Evolutionary conservation across 2,329 filamentous ascomycete species (phyloP).

Genomic region (Cladosporium sp.): DNA sequence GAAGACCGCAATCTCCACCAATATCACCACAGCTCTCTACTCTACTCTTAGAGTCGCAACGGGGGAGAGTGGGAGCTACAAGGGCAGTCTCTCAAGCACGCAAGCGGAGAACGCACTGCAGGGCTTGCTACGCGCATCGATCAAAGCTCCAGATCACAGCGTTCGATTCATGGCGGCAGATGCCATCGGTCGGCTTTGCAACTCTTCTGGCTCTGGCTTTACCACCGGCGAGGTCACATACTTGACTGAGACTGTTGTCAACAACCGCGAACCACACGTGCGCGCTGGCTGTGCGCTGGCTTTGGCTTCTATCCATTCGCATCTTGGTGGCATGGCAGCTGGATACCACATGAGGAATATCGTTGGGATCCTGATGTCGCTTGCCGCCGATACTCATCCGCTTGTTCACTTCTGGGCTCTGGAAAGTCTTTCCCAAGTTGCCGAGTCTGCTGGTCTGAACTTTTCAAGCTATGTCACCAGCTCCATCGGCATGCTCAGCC

Average conservation of each 20-base stretch:
- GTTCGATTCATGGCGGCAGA: slow-evolving; percentile 81
- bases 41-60: slow-evolving; percentile 77
- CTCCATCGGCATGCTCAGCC: slow-evolving; percentile 87
- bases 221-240: slow-evolving; percentile 87
- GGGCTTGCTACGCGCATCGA: slow-evolving; percentile 68
- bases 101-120: slow-evolving; percentile 59
- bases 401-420: slow-evolving; percentile 95
- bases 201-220: slow-evolving; percentile 75
- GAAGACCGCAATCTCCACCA: slow-evolving; percentile 86
- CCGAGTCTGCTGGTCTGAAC: slow-evolving; percentile 85
- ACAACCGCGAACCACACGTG: slow-evolving; percentile 87
- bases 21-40: slow-evolving; percentile 76
- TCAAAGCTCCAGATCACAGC: slow-evolving; percentile 78
- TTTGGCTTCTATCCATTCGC: slow-evolving; percentile 85
- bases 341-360: slow-evolving; percentile 96
- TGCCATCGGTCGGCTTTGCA: slow-evolving; percentile 81
- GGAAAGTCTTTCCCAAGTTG: slow-evolving; percentile 77
- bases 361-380: slow-evolving; percentile 93
- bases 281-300: slow-evolving; percentile 93
- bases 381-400: slow-evolving; percentile 92
- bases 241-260: slow-evolving; percentile 88
- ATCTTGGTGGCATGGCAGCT: slow-evolving; percentile 95
- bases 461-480: slow-evolving; percentile 88
- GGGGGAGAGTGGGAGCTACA: slow-evolving; percentile 67
- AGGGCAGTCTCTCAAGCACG: slow-evolving; percentile 70